Percentiles rank a stretch among this genome's conserved stretches.
These are phyloP conservation scores for Auricularia cornea DNA, from an alignment of 768 basidiomycete species.

Conservation along the genomic window DNA sequence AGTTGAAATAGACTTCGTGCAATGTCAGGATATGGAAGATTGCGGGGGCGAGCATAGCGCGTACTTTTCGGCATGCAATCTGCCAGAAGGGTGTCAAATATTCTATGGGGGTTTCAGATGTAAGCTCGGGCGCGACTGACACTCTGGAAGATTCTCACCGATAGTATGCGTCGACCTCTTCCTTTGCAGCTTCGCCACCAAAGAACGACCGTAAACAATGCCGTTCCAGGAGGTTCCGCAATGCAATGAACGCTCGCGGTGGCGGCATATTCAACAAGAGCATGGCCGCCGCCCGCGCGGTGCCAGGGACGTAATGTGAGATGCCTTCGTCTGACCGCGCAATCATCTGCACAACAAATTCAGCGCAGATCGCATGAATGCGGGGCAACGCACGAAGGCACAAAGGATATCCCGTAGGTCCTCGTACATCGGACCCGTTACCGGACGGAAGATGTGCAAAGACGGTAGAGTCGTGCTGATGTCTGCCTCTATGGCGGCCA, in stretches of 20 bases:
- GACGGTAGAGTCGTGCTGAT: conserved; percentile 64
- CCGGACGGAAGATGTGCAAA: conserved; percentile 70
- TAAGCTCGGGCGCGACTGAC: neutral
- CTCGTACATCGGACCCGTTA: conserved; percentile 68
- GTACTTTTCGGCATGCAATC: conserved; percentile 91
- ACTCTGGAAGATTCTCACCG: conserved; percentile 37
- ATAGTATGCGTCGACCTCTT: conserved; percentile 91
- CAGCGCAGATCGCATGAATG: no score
- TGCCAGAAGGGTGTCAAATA: conserved; percentile 86
- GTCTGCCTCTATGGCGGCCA: conserved; percentile 65
- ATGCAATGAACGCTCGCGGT: conserved; percentile 63
- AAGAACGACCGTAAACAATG: conserved; percentile 83
- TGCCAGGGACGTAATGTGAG: conserved; percentile 13
- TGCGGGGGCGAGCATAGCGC: conserved; percentile 15
- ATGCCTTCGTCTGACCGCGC: conserved; percentile 4
- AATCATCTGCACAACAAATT: neutral
- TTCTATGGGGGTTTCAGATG: conserved; percentile 36
- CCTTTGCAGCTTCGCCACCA: conserved; percentile 56
- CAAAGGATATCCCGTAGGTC: conserved; percentile 79
- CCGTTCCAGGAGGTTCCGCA: conserved; percentile 79
- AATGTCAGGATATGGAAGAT: neutral
- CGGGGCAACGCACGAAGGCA: conserved; percentile 53
- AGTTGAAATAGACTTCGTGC: conserved; percentile 77
- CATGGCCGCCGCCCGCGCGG: conserved; percentile 64
- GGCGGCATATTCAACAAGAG: conserved; percentile 75